Evolutionary conservation across 257 asterid genomes (phyloP).

Genomic region (Solanum arcanum): DNA sequence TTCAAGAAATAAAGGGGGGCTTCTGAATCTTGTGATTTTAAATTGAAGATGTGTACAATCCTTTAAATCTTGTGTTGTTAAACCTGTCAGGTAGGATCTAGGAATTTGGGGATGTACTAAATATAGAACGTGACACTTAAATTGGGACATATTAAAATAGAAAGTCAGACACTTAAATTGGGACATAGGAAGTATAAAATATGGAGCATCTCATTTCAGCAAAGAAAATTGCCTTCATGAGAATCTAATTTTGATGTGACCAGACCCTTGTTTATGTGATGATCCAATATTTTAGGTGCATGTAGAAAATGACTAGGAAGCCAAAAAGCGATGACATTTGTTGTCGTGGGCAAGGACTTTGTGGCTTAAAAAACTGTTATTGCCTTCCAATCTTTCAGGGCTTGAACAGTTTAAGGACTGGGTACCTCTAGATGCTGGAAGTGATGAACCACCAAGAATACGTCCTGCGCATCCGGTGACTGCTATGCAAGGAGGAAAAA

Average conservation of each 20-base stretch:
- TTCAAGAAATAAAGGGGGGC: background rate
- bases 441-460: constrained; percentile 39
- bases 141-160: background rate
- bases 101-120: background rate
- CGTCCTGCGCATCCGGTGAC: constrained; percentile 65
- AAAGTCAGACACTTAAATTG: background rate
- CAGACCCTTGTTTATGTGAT: background rate
- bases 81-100: background rate
- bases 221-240: background rate
- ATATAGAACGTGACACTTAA: background rate
- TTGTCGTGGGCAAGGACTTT: background rate
- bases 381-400: constrained; percentile 12
- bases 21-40: background rate
- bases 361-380: background rate
- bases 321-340: background rate
- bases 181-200: background rate
- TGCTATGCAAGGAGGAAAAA: constrained; percentile 48
- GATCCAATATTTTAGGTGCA: background rate
- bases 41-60: no score
- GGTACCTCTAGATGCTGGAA: constrained; percentile 61
- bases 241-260: background rate
- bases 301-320: background rate
- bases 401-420: constrained; percentile 69
- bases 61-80: background rate
- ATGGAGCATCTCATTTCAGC: background rate